phyloP scores from a whole-genome alignment of 495 filamentous ascomycete species.

The Penicillium chermesinum region DNA sequence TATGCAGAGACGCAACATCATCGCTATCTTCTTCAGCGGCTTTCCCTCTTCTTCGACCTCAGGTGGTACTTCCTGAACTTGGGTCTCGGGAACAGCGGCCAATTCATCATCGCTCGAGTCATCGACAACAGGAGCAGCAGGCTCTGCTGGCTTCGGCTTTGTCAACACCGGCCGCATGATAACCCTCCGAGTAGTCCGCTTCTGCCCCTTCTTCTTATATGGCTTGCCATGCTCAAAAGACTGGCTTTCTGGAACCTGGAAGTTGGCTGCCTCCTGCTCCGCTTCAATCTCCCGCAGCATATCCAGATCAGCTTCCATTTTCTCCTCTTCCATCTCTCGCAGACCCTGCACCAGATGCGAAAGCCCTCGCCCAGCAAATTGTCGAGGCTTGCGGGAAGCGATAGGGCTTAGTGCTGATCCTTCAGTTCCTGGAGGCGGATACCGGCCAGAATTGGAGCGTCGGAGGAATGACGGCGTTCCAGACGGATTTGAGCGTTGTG shows the following conservation, averaged over 20 bases:
- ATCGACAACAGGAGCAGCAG: conserved; percentile 19
- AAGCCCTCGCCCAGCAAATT: conserved; percentile 65
- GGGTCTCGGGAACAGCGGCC: conserved; percentile 30
- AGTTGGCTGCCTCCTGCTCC: conserved; percentile 35
- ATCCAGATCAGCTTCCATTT: conserved; percentile 72
- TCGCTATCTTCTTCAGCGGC: conserved; percentile 17
- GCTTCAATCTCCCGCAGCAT: conserved; percentile 75
- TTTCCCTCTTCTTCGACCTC: conserved; percentile 15
- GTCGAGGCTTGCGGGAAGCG: conserved; percentile 52
- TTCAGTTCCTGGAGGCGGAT: conserved; percentile 10
- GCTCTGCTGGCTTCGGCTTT: conserved; percentile 21
- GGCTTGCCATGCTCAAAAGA: conserved; percentile 44
- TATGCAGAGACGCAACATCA: conserved; percentile 27
- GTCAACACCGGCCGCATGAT: conserved; percentile 59
- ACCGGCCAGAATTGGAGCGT: conserved; percentile 41
- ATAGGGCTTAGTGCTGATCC: conserved; percentile 37
- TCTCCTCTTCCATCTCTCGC: conserved; percentile 73
- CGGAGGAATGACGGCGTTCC: conserved; percentile 74
- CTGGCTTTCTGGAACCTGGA: conserved; percentile 63
- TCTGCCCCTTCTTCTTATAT: conserved; percentile 92
- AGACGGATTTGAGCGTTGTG: conserved; percentile 17
- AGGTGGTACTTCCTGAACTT: conserved; percentile 13
- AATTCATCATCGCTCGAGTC: conserved; percentile 30
- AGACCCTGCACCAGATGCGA: conserved; percentile 75
- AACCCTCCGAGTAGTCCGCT: conserved; percentile 74